Evolutionary conservation across 306 rosid genomes (phyloP), one percentile per base, ranked within the genome.

Genomic region (Inga oerstediana): DNA sequence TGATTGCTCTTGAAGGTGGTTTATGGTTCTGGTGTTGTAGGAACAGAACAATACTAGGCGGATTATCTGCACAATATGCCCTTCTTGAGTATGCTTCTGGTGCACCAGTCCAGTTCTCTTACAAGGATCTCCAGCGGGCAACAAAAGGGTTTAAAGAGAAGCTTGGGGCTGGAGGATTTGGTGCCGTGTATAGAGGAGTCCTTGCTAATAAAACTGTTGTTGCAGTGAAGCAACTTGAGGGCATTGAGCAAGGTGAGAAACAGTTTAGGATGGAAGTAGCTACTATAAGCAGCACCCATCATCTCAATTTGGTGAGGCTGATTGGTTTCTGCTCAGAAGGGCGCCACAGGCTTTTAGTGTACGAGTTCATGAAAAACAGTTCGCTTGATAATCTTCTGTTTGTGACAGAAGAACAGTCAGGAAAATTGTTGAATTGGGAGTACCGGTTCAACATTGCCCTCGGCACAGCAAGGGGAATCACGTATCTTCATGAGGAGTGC

Each of bases 1-100:
- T 92, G 85, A 20, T 89, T 78, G 93, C 84, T 27, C 82, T 89
- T 68, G 97, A 90, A 87, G 97, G 87, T 78, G 92, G 90, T 72
- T 77, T 93, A 45, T 93, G 99, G 98, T 82, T 87, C 79, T 93
- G 93, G 89, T 93, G 92, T 77, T 95, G 97, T 84, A 86, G 93
- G 54, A 92, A 90, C 65, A 82, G 76, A 41, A 41, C 81, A 3
- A 85, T 81, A 8, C 87, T 91, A 41, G 91, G 94, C 41, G 91
- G 84, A 39, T 84, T 91, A 83, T 91, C 99, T 2, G 85, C 92
- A 65, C 92, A 92, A 17, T 90, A 92, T 77, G 93, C 96, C n/a
- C 97, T 96, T 78, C 93, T 96, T 48, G 99, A 96, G 89, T 96
- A 96, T 88, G 99, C 99, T 58, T 96, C 99, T 10, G 94, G 99